These are phyloP conservation scores for Apiotrichum gracile DNA, from an alignment of 1,284 basidiomycete genomes.

Conservation along the genomic window DNA sequence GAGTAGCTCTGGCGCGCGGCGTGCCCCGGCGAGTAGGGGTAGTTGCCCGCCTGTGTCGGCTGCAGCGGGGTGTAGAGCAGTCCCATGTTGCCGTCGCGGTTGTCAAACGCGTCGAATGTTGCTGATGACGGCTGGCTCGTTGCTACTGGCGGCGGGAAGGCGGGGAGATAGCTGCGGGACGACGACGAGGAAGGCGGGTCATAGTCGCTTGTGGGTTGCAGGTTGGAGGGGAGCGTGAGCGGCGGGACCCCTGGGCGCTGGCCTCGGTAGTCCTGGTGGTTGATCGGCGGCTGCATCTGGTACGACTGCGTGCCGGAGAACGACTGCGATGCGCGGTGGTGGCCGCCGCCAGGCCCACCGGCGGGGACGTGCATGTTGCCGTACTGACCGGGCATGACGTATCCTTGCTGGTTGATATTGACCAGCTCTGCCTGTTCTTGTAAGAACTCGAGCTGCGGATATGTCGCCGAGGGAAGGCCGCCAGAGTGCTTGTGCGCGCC, in stretches of 20 bases:
- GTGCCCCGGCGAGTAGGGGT: conserved; percentile 24
- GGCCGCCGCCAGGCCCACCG: conserved; percentile 8
- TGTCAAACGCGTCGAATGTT: conserved; percentile 40
- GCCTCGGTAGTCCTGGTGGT: conserved; percentile 14
- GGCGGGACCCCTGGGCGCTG: conserved; percentile 3
- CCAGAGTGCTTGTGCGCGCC: conserved; percentile 35
- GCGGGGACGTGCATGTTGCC: neutral
- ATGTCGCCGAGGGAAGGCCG: conserved; percentile 53
- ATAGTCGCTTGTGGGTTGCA: conserved; percentile 26
- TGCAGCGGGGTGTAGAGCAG: conserved; percentile 45
- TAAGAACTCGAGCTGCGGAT: conserved; percentile 79
- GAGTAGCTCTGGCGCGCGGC: conserved; percentile 34
- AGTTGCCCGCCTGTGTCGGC: conserved; percentile 21
- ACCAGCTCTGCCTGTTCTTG: conserved; percentile 87
- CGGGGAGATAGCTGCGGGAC: conserved; percentile 31
- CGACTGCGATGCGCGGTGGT: conserved; percentile 24
- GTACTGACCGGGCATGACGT: conserved; percentile 42
- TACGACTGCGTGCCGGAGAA: conserved; percentile 23
- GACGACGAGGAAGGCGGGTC: conserved; percentile 24
- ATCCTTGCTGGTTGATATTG: conserved; percentile 43
- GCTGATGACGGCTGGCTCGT: conserved; percentile 19
- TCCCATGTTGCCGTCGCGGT: conserved; percentile 26
- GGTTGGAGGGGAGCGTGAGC: neutral
- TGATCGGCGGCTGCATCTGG: conserved; percentile 42
- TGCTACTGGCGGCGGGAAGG: conserved; percentile 44